These are phyloP conservation scores for Fusarium pininemorale DNA, from an alignment of 2,329 filamentous ascomycete genomes.

Conservation along the genomic window DNA sequence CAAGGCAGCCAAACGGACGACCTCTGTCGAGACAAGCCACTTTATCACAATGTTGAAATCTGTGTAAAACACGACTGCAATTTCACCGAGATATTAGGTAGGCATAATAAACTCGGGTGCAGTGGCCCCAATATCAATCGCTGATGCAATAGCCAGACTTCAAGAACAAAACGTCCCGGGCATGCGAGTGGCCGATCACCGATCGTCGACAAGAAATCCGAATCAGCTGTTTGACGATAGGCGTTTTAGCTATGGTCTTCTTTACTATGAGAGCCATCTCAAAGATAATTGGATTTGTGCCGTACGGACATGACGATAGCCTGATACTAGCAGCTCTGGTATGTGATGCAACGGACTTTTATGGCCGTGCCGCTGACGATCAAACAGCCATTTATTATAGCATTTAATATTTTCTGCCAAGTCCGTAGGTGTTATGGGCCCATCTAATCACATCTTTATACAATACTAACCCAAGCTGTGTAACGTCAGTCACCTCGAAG, in stretches of 20 bases:
- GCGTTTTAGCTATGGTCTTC: background rate
- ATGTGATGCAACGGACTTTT: background rate
- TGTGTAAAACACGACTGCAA: background rate
- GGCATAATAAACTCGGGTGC: rapidly evolving
- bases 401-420: background rate
- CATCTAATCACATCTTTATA: rapidly evolving
- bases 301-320: constrained; percentile 1
- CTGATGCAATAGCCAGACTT: background rate
- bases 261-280: background rate
- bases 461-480: background rate
- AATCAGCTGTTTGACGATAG: background rate
- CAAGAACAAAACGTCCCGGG: background rate
- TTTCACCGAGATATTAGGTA: background rate
- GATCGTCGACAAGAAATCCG: background rate
- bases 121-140: background rate
- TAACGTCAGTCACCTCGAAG: background rate
- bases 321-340: background rate
- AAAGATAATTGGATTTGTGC: background rate
- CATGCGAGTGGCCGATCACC: background rate
- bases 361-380: rapidly evolving
- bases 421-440: rapidly evolving
- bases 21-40: background rate
- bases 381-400: background rate
- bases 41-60: background rate
- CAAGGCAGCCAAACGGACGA: background rate